Percentiles rank a stretch among this genome's conserved stretches.
phyloP scores from a whole-genome alignment of 345 rosid species.

The Cardamine chenopodiifolia region DNA sequence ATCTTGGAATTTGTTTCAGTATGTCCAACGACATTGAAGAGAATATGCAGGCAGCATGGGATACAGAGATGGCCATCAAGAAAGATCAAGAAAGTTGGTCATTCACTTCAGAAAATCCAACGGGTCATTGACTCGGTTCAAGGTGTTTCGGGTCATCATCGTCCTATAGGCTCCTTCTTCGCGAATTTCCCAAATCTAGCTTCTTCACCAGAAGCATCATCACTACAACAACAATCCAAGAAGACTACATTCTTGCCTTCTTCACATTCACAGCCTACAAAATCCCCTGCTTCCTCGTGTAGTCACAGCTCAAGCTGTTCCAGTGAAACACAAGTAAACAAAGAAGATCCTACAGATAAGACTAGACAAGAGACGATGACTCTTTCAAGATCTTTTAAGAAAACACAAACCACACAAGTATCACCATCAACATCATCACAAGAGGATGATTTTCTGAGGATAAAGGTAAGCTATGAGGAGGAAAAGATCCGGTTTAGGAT shows the following conservation, averaged over 20 bases:
- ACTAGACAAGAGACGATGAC: slow-evolving; percentile 36
- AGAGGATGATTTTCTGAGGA: slow-evolving; percentile 56
- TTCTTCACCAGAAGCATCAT: slow-evolving; percentile 57
- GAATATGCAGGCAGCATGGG: slow-evolving; percentile 89
- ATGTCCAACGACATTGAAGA: slow-evolving; percentile 95
- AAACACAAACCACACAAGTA: slow-evolving; percentile 27
- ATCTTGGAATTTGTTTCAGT: slow-evolving; percentile 52
- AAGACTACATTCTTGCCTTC: slow-evolving; percentile 14
- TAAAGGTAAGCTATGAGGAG: slow-evolving; percentile 65
- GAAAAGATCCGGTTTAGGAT: slow-evolving; percentile 73
- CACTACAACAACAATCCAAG: slow-evolving; percentile 32
- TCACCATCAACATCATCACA: slow-evolving; percentile 45
- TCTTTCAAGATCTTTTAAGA: slow-evolving; percentile 53
- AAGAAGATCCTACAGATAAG: slow-evolving; percentile 37
- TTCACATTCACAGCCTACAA: slow-evolving; percentile 40
- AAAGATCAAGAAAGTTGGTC: slow-evolving; percentile 90
- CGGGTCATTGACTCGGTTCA: slow-evolving; percentile 75
- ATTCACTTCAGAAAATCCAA: slow-evolving; percentile 84
- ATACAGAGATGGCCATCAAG: slow-evolving; percentile 96
- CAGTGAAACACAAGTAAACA: slow-evolving; percentile 54
- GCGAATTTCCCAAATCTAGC: slow-evolving; percentile 63
- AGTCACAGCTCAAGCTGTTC: slow-evolving; percentile 78
- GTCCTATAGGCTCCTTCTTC: slow-evolving; percentile 73
- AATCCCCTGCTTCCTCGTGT: slow-evolving; percentile 56
- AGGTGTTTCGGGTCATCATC: slow-evolving; percentile 63